These are phyloP conservation scores for Oryza glumipatula DNA, from an alignment of 176 grass and related monocot species.

Conservation along the genomic window DNA sequence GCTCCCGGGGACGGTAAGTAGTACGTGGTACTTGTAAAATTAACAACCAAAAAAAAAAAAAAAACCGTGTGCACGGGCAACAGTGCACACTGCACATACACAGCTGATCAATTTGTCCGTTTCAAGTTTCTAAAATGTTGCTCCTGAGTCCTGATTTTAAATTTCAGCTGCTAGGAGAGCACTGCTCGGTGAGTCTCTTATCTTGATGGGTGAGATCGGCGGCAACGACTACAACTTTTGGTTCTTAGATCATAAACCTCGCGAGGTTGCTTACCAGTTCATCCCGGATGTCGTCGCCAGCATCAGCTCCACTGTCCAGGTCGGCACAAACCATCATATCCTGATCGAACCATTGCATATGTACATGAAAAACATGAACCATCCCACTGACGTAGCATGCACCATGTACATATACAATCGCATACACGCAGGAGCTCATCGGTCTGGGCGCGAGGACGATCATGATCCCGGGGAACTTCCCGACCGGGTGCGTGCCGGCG, in stretches of 20 bases:
- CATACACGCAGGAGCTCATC: conserved; percentile 48
- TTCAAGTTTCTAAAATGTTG: not conserved
- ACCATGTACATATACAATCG: too few species aligned
- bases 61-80: too few species aligned
- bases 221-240: conserved; percentile 74
- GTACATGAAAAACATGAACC: too few species aligned
- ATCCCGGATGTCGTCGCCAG: conserved; percentile 48
- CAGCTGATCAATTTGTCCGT: not conserved
- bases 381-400: too few species aligned
- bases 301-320: conserved; percentile 46
- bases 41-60: too few species aligned
- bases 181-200: conserved; percentile 46
- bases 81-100: not conserved
- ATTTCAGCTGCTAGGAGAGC: conserved; percentile 23
- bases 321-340: conserved; percentile 10
- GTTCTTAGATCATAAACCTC: conserved; percentile 16
- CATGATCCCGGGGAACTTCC: conserved; percentile 56
- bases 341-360: not conserved
- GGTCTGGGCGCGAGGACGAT: conserved; percentile 48
- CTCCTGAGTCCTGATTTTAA: not conserved
- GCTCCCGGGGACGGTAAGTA: conserved; percentile 39
- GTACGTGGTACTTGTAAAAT: too few species aligned
- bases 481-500: conserved; percentile 43
- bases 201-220: conserved; percentile 62
- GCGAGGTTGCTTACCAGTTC: conserved; percentile 39